phyloP scores from a whole-genome alignment of 257 asterid genomes.

The Solanum raphanifolium region DNA sequence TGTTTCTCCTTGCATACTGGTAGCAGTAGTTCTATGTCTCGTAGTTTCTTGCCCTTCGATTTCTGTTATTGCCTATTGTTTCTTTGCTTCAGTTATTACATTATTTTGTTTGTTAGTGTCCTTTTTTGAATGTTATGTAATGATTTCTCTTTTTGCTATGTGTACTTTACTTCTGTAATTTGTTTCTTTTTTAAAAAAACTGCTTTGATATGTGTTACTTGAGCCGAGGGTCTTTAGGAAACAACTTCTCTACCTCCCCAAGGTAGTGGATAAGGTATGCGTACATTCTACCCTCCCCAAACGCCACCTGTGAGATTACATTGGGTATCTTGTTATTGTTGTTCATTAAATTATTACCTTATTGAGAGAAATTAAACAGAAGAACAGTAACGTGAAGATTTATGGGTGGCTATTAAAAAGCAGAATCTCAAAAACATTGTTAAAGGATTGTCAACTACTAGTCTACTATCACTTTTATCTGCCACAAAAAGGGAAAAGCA shows the following conservation, averaged over 20 bases:
- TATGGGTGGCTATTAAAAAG: background rate
- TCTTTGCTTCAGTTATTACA: background rate
- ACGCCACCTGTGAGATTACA: background rate
- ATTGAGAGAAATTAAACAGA: background rate
- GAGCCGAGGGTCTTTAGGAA: background rate
- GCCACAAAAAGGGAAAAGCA: background rate
- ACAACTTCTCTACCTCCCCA: background rate
- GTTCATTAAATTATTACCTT: background rate
- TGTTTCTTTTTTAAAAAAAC: background rate
- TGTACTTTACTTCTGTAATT: background rate
- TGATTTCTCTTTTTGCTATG: background rate
- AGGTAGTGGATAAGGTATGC: background rate
- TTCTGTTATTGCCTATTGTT: background rate
- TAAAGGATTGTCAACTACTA: background rate
- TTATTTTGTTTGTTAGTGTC: background rate
- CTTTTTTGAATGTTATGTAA: background rate
- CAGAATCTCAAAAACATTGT: background rate
- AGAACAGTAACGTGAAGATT: background rate
- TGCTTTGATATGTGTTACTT: background rate
- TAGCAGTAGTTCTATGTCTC: background rate
- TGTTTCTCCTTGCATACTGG: background rate
- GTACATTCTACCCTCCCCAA: background rate
- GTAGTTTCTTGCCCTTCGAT: background rate
- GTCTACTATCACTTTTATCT: background rate
- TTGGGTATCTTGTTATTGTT: background rate